phyloP scores from a whole-genome alignment of 371 early-diverging fungal species.

The Lichtheimia corymbifera region DNA sequence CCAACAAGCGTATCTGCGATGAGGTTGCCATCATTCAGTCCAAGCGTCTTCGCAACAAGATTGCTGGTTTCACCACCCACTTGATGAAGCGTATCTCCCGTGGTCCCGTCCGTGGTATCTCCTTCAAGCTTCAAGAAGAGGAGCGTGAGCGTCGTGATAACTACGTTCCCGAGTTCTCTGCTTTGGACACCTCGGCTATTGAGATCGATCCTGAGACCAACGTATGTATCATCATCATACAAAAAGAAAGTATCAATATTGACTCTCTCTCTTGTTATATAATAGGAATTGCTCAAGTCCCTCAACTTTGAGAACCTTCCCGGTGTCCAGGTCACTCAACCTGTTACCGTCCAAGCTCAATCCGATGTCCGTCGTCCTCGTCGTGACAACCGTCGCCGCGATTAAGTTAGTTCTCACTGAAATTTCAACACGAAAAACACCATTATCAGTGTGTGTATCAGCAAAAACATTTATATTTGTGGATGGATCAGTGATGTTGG shows the following conservation, averaged over 20 bases:
- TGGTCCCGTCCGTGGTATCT: slow-evolving; percentile 99
- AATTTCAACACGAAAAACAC: too few relatives aligned
- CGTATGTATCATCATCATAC: slow-evolving; percentile 34
- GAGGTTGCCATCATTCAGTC: slow-evolving; percentile 98
- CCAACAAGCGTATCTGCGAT: slow-evolving; percentile 99
- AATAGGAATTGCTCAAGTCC: slow-evolving; percentile 92
- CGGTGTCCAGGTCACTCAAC: slow-evolving; percentile 66
- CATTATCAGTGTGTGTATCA: too few relatives aligned
- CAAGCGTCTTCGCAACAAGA: slow-evolving; percentile 99
- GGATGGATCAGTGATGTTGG: too few relatives aligned
- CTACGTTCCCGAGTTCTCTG: slow-evolving; percentile 99
- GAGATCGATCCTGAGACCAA: slow-evolving; percentile 96
- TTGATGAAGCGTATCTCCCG: slow-evolving; percentile 99
- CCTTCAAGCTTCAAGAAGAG: slow-evolving; percentile 99
- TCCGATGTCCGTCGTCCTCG: slow-evolving; percentile 29
- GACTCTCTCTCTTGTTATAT: too few relatives aligned
- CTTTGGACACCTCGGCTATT: slow-evolving; percentile 92
- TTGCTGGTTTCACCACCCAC: slow-evolving; percentile 99
- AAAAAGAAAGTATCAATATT: slow-evolving; percentile 3
- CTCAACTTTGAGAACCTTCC: slow-evolving; percentile 90
- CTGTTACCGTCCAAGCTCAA: slow-evolving; percentile 39
- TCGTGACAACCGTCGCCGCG: slow-evolving; percentile 37
- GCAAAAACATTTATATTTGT: too few relatives aligned
- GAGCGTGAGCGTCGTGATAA: slow-evolving; percentile 99
- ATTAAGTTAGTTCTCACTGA: too few relatives aligned